A percentile compares a stretch with the other conserved stretches of the same genome.
phyloP scores from a whole-genome alignment of 305 asterid species.

The Solanum aculeatissimum region DNA sequence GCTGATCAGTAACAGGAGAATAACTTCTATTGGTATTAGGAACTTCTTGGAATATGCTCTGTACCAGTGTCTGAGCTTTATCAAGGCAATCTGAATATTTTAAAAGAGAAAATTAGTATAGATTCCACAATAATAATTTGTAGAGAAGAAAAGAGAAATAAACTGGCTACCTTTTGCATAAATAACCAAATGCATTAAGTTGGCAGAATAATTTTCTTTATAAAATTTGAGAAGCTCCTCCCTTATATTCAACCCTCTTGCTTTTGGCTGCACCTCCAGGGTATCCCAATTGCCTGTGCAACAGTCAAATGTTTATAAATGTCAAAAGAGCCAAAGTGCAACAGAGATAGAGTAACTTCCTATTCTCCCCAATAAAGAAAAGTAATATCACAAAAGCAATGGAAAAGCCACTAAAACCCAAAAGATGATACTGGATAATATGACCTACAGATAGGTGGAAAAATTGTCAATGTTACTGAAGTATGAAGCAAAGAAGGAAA shows the following conservation, averaged over 20 bases:
- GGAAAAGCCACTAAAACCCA: background rate
- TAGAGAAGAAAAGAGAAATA: constrained; percentile 4
- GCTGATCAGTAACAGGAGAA: constrained; percentile 58
- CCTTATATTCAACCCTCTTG: constrained; percentile 76
- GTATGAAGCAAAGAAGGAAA: background rate
- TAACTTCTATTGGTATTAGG: constrained; percentile 39
- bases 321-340: background rate
- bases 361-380: background rate
- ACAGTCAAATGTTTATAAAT: background rate
- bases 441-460: background rate
- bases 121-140: background rate
- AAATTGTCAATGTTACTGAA: background rate
- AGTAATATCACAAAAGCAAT: background rate
- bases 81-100: constrained; percentile 62
- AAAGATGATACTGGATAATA: background rate
- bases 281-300: constrained; percentile 88
- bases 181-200: constrained; percentile 89
- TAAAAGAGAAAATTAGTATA: constrained; percentile 11
- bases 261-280: constrained; percentile 79
- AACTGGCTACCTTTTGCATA: constrained; percentile 61
- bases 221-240: constrained; percentile 77
- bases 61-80: constrained; percentile 61
- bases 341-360: background rate
- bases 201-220: constrained; percentile 76
- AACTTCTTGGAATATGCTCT: constrained; percentile 71